These are phyloP conservation scores for Inga laurina DNA, from an alignment of 306 rosid genomes.

Conservation along the genomic window DNA sequence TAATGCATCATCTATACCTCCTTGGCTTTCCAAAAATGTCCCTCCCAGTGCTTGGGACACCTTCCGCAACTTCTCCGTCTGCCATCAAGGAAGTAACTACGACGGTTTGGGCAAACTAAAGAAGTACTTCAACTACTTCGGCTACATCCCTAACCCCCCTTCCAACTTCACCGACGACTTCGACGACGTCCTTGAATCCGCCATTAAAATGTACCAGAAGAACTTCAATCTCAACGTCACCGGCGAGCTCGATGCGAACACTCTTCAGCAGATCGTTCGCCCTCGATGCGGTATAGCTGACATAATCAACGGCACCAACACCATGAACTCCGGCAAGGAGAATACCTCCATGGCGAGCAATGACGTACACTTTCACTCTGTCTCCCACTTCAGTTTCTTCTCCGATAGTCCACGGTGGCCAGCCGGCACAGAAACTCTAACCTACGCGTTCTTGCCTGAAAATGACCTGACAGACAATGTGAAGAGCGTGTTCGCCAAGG, in stretches of 20 bases:
- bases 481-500: constrained; percentile 54
- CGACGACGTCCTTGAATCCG: constrained; percentile 50
- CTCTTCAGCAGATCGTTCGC: constrained; percentile 44
- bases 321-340: constrained; percentile 71
- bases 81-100: constrained; percentile 33
- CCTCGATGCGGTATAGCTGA: constrained; percentile 82
- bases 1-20: constrained; percentile 55
- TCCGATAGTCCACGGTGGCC: constrained; percentile 73
- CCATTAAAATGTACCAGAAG: constrained; percentile 60
- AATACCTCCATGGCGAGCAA: constrained; percentile 3
- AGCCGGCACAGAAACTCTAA: constrained; percentile 39
- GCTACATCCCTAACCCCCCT: constrained; percentile 62
- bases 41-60: constrained; percentile 55
- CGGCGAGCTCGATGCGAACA: constrained; percentile 61
- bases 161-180: constrained; percentile 39
- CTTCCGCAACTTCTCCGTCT: constrained; percentile 48
- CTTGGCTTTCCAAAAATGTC: constrained; percentile 26
- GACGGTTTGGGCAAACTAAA: constrained; percentile 70
- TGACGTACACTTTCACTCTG: constrained; percentile 52
- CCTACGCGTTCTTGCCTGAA: constrained; percentile 58
- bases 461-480: constrained; percentile 40
- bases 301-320: constrained; percentile 59
- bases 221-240: constrained; percentile 87
- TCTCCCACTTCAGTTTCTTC: constrained; percentile 67
- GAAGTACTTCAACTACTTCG: constrained; percentile 63